A percentile compares a stretch with the other conserved stretches of the same genome.
Evolutionary conservation across 2,329 filamentous ascomycete genomes (phyloP).

Genomic region (Penicillium sp.): DNA sequence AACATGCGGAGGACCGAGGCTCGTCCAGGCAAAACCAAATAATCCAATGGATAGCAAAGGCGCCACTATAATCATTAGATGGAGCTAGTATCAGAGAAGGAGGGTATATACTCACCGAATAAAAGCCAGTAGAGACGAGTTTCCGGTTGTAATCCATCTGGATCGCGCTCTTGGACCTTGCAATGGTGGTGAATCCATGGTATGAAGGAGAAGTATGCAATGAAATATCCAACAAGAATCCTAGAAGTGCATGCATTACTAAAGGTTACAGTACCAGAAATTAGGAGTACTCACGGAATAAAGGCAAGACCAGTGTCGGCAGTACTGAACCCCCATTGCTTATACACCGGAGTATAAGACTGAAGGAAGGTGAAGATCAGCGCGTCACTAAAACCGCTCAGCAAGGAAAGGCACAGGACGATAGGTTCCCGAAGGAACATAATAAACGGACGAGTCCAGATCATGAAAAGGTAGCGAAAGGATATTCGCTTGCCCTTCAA

Average conservation of each 20-base stretch:
- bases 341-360: slow-evolving; percentile 63
- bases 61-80: slow-evolving; percentile 43
- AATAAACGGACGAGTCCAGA: slow-evolving; percentile 65
- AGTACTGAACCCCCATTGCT: slow-evolving; percentile 62
- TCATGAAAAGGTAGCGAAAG: slow-evolving; percentile 58
- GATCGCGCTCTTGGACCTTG: slow-evolving; percentile 45
- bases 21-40: slow-evolving; percentile 65
- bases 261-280: too few species aligned
- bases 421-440: slow-evolving; percentile 70
- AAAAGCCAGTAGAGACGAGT: slow-evolving; percentile 63
- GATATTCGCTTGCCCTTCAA: slow-evolving; percentile 62
- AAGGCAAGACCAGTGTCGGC: slow-evolving; percentile 57
- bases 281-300: slow-evolving; percentile 49
- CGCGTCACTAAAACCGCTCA: slow-evolving; percentile 68
- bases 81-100: too few species aligned
- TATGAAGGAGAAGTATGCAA: slow-evolving; percentile 61
- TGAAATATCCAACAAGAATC: slow-evolving; percentile 60
- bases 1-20: slow-evolving; percentile 56
- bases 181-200: slow-evolving; percentile 53
- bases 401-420: slow-evolving; percentile 63
- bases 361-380: slow-evolving; percentile 71
- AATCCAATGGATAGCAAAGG: slow-evolving; percentile 64
- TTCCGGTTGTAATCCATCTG: slow-evolving; percentile 64
- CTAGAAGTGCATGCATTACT: slow-evolving; percentile 20
- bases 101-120: slow-evolving; percentile 44